Percentiles rank a stretch among this genome's conserved stretches.
These are phyloP conservation scores for Aspergillus terreus DNA, from an alignment of 2,329 filamentous ascomycete genomes.

Conservation along the genomic window DNA sequence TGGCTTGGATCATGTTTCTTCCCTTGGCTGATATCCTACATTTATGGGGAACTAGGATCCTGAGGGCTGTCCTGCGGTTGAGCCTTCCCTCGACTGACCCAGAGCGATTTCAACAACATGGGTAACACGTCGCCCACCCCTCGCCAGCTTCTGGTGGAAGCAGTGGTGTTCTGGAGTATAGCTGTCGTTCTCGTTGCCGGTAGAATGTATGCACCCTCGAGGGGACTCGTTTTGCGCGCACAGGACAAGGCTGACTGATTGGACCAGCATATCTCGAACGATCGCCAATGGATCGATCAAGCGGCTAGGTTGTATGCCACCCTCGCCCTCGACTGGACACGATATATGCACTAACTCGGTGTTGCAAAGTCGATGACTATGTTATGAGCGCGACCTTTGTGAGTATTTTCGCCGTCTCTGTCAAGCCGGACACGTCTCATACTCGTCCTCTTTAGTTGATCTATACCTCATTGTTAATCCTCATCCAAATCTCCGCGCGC, in stretches of 20 bases:
- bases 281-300: conserved; percentile 4
- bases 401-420: conserved; percentile 10
- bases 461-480: conserved; percentile 30
- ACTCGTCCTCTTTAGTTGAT: conserved; percentile 23
- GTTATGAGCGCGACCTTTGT: conserved; percentile 37
- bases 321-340: neutral
- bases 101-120: conserved; percentile 17
- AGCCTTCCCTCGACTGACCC: neutral
- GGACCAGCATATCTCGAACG: conserved; percentile 1
- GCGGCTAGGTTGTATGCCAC: conserved; percentile 1
- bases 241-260: neutral
- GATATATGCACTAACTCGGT: neutral
- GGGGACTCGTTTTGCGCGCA: neutral
- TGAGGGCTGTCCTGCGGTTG: neutral
- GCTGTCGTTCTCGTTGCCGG: conserved; percentile 24
- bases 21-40: neutral
- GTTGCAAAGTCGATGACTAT: conserved; percentile 31
- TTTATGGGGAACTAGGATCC: neutral
- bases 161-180: conserved; percentile 29
- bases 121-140: conserved; percentile 28
- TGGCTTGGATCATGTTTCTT: neutral
- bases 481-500: conserved; percentile 35
- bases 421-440: neutral
- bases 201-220: conserved; percentile 23
- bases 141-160: conserved; percentile 24